Base-by-base conservation (phyloP, 306 rosid species). In the Cucurbita maxima region DNA sequence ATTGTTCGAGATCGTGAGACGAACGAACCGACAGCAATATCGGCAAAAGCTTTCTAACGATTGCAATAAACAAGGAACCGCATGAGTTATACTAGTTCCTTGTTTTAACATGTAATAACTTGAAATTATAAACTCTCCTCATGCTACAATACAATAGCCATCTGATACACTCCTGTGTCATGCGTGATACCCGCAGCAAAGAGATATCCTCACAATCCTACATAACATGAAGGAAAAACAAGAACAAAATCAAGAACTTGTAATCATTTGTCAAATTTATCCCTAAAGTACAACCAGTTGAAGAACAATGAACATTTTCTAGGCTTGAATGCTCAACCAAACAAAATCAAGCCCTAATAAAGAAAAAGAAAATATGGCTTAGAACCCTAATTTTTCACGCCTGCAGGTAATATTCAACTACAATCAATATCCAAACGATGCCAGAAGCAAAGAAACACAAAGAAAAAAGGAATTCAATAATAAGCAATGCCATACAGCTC, bases 1-100 rank as follows among this genome's bases (percentile, higher is more conserved):
- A 25, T 56, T 73, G 75, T 74, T 77, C 52, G 58, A 74, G 79
- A 71, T 83, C 72, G 78, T 72, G 45, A 86, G 67, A 64, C 60
- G 64, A 80, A 77, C 60, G 58, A 86, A 75, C 79, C 76, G 51
- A 61, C 15, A 77, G 71, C 41, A 58, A 67, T 75, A 62, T 22
- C 60, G 37, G 70, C 79, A 79, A 76, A 73, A 77, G 69, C 69
- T 58, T 72, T 81, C 81, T 73, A 78, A 56, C 30, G 50, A 62
- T 58, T 20, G 30, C 54, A 36, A 68, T 58, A 20, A 54, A 45
- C 79, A 43, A 80, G 51, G 63, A 78, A 58, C 71, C 43, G 57
- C 55, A 25, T 58, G 70, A 59, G 77, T 34, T 44, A 60, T 56
- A 59, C 66, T 43, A 48, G 55, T 57, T 48, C 55, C 57, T 30